phyloP scores from a whole-genome alignment of 2,329 filamentous ascomycete species.

The Pestalotiopsis sp. region DNA sequence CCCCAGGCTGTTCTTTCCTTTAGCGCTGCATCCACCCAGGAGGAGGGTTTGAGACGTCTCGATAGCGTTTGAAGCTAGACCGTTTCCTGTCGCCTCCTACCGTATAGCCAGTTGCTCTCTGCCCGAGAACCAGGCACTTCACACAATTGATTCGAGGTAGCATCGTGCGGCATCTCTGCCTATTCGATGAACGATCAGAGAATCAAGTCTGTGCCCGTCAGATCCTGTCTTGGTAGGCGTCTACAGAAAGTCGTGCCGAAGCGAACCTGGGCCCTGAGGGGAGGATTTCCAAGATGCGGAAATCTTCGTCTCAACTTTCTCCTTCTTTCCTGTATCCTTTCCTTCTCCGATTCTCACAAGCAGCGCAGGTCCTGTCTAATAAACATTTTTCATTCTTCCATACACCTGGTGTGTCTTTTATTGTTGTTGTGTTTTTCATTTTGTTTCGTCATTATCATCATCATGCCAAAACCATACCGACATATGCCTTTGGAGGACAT shows the following conservation, averaged over 20 bases:
- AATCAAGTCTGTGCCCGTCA: background rate
- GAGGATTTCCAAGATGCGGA: conserved; percentile 2
- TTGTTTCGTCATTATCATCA: conserved; percentile 15
- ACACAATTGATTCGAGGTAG: background rate
- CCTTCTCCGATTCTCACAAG: background rate
- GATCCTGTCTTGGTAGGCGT: background rate
- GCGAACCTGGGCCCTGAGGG: background rate
- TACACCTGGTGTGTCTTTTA: conserved; percentile 31
- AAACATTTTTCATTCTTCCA: conserved; percentile 16
- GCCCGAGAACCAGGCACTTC: background rate
- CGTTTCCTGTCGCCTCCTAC: background rate
- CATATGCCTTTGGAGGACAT: conserved; percentile 30
- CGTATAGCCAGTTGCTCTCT: background rate
- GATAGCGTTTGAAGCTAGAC: conserved; percentile 11
- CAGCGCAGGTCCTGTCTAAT: background rate
- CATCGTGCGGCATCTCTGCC: conserved; percentile 2
- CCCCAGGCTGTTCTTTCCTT: background rate
- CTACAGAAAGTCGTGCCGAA: background rate
- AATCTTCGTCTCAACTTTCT: conserved; percentile 13
- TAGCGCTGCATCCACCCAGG: conserved; percentile 8
- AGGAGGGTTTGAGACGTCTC: conserved; percentile 11
- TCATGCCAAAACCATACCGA: conserved; percentile 38
- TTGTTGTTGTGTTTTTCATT: conserved; percentile 7
- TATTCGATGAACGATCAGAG: background rate
- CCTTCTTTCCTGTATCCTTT: background rate